phyloP scores from a whole-genome alignment of 345 rosid species.

The Lumnitzera racemosa region DNA sequence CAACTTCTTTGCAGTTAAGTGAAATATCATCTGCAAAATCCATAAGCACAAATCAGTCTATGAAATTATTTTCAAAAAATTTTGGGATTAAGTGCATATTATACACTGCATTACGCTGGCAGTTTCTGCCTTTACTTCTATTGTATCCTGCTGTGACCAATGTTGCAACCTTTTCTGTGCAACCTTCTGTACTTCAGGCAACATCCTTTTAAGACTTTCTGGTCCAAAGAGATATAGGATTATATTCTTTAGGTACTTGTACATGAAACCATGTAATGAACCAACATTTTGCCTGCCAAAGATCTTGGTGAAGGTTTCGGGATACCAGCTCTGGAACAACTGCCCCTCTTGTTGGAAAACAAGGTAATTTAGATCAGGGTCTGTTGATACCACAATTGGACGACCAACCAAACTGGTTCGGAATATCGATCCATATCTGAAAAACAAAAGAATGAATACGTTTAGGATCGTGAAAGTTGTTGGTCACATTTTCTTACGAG shows the following conservation, averaged over 20 bases:
- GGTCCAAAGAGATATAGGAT: conserved; percentile 12
- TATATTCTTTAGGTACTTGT: conserved; percentile 13
- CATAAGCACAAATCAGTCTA: neutral
- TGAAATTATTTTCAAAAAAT: neutral
- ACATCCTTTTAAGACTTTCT: conserved; percentile 17
- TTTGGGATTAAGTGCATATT: neutral
- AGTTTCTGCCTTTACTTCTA: conserved; percentile 13
- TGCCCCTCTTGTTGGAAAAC: conserved; percentile 15
- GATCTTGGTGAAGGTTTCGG: conserved; percentile 17
- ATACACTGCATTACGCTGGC: conserved; percentile 4
- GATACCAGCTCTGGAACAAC: conserved; percentile 12
- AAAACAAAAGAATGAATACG: neutral
- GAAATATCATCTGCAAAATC: conserved; percentile 8
- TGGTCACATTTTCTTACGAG: too few relatives aligned
- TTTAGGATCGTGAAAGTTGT: too few relatives aligned
- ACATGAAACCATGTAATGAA: conserved; percentile 2
- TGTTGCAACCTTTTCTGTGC: neutral
- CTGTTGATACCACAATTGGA: conserved; percentile 17
- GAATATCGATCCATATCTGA: conserved; percentile 20
- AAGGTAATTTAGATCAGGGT: conserved; percentile 16
- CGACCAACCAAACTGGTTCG: conserved; percentile 14
- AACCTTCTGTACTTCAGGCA: conserved; percentile 8
- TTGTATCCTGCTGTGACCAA: conserved; percentile 16
- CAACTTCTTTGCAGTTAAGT: conserved; percentile 7
- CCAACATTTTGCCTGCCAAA: conserved; percentile 8